Base-by-base conservation (phyloP, 2,329 filamentous ascomycete genomes). In the Pyrenophora graminea region DNA sequence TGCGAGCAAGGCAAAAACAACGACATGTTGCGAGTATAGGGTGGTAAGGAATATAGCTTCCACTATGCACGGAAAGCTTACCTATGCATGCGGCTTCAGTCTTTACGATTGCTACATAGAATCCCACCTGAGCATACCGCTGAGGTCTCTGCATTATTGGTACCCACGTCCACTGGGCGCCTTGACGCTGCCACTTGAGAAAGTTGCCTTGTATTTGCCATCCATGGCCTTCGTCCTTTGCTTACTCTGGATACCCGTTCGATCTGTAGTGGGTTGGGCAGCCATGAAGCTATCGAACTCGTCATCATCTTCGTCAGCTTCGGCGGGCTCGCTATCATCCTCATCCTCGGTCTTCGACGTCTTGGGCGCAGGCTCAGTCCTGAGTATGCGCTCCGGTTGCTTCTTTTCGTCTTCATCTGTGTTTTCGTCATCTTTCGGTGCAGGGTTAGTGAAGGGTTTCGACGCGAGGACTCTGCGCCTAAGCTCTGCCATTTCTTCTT, bases 201-300 rank as follows among this genome's bases (percentile, higher is more conserved):
- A 74, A 2, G 66, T 72, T 6, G 63, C 69, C 30, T 64, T 71
- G 31, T 61, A 53, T 45, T 61, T 69, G 18, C 48, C 50, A 40
- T 66, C 64, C 52, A 71, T 47, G 40, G 76, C 79, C 54, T 81
- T 78, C 44, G 61, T 60, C 37, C 80, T 77, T 69, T 87, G 80
- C 61, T 84, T 85, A 2, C 84, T 82, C 34, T 80, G 76, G 38
- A 88, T 86, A 0, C 93, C 93, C 10, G 89, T 89, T 47, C 88
- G 84, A 70, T 97, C 93, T 0, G 92, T 97, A 15, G 95, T 85
- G 0, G 91, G 91, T 3, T 90, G 93, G 0, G 94, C 93, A 62
- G 92, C 85, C 67, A 97, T 96, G 72, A 99, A 95, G 60, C 88
- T 88, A 68, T 97, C 93, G 68, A 97, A 96, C 42, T 91, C 88